A percentile compares a stretch with the other conserved stretches of the same genome.
Evolutionary conservation across 345 rosid species (phyloP).

Genomic region (Boechera stricta): DNA sequence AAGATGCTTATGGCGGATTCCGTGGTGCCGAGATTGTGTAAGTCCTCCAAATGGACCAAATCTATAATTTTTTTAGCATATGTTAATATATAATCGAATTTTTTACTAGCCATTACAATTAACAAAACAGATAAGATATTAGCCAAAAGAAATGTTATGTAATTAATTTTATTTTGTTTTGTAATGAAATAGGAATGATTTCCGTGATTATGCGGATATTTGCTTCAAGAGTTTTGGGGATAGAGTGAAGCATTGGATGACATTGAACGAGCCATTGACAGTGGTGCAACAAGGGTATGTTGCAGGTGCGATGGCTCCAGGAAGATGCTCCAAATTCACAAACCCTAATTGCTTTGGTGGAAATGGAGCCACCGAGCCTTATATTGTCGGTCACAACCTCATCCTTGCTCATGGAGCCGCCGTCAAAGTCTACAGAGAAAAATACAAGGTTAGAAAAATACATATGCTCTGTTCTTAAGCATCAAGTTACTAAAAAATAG

Average conservation of each 20-base stretch:
- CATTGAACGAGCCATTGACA: conserved; percentile 54
- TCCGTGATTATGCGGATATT: conserved; percentile 50
- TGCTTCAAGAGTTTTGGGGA: conserved; percentile 56
- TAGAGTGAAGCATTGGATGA: conserved; percentile 58
- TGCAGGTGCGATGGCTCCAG: conserved; percentile 43
- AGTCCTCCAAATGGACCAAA: conserved; percentile 18
- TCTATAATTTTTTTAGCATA: background rate
- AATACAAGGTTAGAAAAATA: conserved; percentile 37
- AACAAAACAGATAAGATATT: background rate
- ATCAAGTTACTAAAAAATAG: conserved; percentile 4
- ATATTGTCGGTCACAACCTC: conserved; percentile 48
- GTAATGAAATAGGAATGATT: conserved; percentile 50
- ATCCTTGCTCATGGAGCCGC: conserved; percentile 54
- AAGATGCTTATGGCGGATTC: conserved; percentile 60
- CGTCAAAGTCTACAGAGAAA: conserved; percentile 44
- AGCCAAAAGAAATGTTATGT: background rate
- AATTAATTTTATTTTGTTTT: background rate
- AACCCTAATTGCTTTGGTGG: conserved; percentile 39
- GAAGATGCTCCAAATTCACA: conserved; percentile 48
- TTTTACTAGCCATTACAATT: background rate
- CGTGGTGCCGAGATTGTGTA: conserved; percentile 49
- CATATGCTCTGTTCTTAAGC: background rate
- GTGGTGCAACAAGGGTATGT: conserved; percentile 43
- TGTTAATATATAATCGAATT: background rate
- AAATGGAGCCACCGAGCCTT: conserved; percentile 48